Conservation (phyloP, 768 basidiomycete species). For the Amanita brunnescens region DNA sequence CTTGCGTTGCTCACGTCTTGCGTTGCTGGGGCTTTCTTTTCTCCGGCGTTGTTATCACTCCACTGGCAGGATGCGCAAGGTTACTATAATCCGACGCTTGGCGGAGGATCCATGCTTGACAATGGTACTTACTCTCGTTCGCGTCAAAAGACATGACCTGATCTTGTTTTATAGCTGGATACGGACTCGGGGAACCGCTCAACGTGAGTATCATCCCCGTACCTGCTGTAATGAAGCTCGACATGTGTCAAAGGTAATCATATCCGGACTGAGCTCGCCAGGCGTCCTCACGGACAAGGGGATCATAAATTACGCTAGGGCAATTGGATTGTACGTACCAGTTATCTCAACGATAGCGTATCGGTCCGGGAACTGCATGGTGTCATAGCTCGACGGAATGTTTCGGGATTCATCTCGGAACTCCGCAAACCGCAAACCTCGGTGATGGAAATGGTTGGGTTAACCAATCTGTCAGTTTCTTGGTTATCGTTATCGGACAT, state of each 20-base stretch:
- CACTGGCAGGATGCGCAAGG: constrained; percentile 5
- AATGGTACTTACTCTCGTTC: constrained; percentile 23
- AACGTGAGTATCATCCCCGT: constrained; percentile 44
- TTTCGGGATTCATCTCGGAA: constrained; percentile 62
- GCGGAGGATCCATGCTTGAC: constrained; percentile 61
- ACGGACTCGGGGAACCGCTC: constrained; percentile 57
- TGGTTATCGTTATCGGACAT: constrained; percentile 10
- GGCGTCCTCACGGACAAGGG: not conserved
- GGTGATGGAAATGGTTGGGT: constrained; percentile 70
- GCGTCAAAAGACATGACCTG: not conserved
- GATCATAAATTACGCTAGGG: constrained; percentile 24
- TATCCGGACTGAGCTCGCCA: constrained; percentile 9
- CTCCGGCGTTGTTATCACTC: too few species aligned
- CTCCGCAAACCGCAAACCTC: constrained; percentile 60
- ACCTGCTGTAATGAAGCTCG: not conserved
- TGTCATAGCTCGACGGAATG: constrained; percentile 41
- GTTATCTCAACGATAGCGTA: too few species aligned
- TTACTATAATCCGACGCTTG: constrained; percentile 34
- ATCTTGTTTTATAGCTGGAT: constrained; percentile 19
- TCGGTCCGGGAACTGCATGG: not conserved
- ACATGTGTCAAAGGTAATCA: constrained; percentile 38
- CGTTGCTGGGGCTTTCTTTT: too few species aligned
- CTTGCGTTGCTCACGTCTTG: too few species aligned
- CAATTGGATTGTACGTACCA: constrained; percentile 51
- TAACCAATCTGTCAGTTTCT: constrained; percentile 38